phyloP scores from a whole-genome alignment of 2,329 filamentous ascomycete genomes.

The Botrytis squamosa region DNA sequence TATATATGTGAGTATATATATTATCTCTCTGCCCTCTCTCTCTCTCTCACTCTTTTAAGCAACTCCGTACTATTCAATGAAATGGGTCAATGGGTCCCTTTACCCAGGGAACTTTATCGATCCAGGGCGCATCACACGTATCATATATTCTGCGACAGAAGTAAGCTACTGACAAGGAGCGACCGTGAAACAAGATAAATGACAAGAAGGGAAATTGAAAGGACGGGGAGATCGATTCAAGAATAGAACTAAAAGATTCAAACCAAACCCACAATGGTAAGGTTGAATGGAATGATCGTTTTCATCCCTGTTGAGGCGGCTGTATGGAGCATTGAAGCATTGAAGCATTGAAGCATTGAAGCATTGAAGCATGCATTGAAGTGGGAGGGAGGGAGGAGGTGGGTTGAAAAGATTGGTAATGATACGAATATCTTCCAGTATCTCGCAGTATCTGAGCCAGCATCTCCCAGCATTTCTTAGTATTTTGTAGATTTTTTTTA shows the following conservation, averaged over 20 bases:
- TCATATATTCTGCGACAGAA: conserved; percentile 38
- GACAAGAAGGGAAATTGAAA: conserved; percentile 29
- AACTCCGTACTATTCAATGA: conserved; percentile 6
- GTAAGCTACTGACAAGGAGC: conserved; percentile 32
- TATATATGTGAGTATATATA: conserved; percentile 3
- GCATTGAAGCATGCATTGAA: neutral
- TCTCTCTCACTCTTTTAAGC: neutral
- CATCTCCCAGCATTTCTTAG: neutral
- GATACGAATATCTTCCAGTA: neutral
- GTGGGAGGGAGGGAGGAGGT: neutral
- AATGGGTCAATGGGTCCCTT: conserved; percentile 3
- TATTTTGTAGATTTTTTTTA: neutral
- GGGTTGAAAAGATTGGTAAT: neutral
- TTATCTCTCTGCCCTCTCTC: neutral
- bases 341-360: neutral
- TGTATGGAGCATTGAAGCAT: neutral
- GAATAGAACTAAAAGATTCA: neutral
- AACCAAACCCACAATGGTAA: conserved; percentile 16
- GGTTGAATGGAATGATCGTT: conserved; percentile 1
- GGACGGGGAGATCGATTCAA: conserved; percentile 19
- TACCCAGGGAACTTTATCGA: conserved; percentile 29
- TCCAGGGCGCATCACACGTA: conserved; percentile 35
- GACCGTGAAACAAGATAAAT: conserved; percentile 31
- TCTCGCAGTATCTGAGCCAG: neutral
- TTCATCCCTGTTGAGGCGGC: conserved; percentile 13